Percentiles rank a stretch among this genome's conserved stretches.
These are phyloP conservation scores for Gentiana macrophylla DNA, from an alignment of 257 asterid species.

Conservation along the genomic window DNA sequence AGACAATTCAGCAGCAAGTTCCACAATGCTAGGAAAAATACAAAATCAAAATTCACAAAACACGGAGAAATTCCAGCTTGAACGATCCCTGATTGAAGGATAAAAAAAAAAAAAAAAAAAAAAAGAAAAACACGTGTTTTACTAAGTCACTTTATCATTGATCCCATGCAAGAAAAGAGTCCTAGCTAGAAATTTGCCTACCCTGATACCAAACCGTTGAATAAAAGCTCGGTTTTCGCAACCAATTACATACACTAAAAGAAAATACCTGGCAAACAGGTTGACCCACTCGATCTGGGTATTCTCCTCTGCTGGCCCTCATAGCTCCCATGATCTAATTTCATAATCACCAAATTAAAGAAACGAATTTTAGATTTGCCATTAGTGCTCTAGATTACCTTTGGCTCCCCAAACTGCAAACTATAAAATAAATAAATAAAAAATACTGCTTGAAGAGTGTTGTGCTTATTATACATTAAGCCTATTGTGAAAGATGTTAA, in stretches of 20 bases:
- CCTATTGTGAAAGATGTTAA: too few species aligned
- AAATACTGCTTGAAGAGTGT: conserved; percentile 16
- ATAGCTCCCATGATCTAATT: conserved; percentile 59
- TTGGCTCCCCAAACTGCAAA: conserved; percentile 7
- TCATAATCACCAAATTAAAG: conserved; percentile 13
- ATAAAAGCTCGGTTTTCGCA: not conserved
- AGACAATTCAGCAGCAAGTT: not conserved
- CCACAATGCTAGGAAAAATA: conserved; percentile 7
- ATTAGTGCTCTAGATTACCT: not conserved
- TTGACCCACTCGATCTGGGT: conserved; percentile 72
- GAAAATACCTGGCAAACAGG: conserved; percentile 70
- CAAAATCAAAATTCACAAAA: not conserved
- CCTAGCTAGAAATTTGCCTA: conserved; percentile 5
- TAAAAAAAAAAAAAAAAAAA: too few species aligned
- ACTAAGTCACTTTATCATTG: too few species aligned
- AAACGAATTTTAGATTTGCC: conserved; percentile 19
- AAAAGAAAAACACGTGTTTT: too few species aligned
- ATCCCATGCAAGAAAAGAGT: conserved; percentile 4
- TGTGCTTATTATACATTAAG: conserved; percentile 46
- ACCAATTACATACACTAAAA: not conserved
- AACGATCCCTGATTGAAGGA: conserved; percentile 9
- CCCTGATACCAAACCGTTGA: not conserved
- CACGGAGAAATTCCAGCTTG: conserved; percentile 12
- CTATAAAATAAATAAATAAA: conserved; percentile 5
- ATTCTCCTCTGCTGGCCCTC: conserved; percentile 56